phyloP scores from a whole-genome alignment of 139 green algal genomes.

The Tetratostichococcus sp. region DNA sequence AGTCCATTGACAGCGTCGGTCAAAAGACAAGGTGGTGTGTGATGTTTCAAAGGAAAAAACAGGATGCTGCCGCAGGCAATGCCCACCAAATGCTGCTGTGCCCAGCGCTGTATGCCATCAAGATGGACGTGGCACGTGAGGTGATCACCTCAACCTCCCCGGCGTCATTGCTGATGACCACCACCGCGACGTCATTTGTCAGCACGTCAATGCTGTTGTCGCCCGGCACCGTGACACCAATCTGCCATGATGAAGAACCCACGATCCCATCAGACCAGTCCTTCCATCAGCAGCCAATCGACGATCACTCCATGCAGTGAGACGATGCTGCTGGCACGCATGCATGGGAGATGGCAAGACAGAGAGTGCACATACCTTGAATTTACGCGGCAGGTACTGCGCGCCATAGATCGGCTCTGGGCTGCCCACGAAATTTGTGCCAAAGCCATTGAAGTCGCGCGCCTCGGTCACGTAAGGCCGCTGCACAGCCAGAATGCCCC shows the following conservation, averaged over 20 bases:
- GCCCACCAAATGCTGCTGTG: no score
- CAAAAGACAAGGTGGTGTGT: no score
- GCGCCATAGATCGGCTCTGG: conserved; percentile 97
- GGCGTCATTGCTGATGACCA: conserved; percentile 75
- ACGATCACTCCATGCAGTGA: no score
- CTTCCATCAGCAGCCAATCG: no score
- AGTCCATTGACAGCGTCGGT: no score
- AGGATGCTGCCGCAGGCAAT: no score
- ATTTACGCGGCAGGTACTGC: conserved; percentile 97
- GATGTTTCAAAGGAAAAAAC: no score
- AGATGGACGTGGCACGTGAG: no score
- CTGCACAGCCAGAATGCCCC: conserved; percentile 30
- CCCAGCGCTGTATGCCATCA: no score
- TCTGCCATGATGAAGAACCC: not conserved
- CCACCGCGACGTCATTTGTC: conserved; percentile 92
- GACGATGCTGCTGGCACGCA: no score
- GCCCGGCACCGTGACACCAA: conserved; percentile 76
- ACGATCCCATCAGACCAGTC: not conserved
- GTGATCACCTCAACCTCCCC: conserved; percentile 60
- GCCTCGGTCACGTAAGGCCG: conserved; percentile 83
- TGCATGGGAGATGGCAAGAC: no score
- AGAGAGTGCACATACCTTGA: conserved; percentile 66
- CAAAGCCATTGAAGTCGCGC: conserved; percentile 81
- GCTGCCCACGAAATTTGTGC: conserved; percentile 93
- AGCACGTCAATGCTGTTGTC: conserved; percentile 97